phyloP scores from a whole-genome alignment of 192 early-diverging fungal species.

The Linnemannia zychae region DNA sequence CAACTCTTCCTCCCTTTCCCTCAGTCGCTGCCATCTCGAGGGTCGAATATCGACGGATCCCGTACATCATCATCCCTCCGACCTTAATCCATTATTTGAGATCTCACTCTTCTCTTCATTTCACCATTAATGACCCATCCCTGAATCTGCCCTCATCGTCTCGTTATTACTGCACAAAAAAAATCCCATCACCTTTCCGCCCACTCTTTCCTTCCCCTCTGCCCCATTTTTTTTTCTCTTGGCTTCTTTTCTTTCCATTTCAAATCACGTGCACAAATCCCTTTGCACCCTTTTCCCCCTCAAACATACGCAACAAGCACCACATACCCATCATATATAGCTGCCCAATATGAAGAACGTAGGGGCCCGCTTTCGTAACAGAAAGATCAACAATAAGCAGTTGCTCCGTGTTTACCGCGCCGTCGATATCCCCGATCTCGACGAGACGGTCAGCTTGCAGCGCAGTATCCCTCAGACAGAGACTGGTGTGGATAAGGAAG shows the following conservation, averaged over 20 bases:
- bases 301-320: not conserved
- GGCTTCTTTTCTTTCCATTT: constrained; percentile 15
- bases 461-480: constrained; percentile 77
- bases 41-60: not conserved
- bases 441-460: constrained; percentile 73
- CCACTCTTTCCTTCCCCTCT: not conserved
- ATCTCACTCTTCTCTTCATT: constrained; percentile 31
- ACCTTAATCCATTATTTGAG: constrained; percentile 40
- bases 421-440: constrained; percentile 87
- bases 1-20: not conserved
- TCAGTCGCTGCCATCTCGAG: constrained; percentile 15
- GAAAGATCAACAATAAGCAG: constrained; percentile 93
- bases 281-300: not conserved
- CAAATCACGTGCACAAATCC: constrained; percentile 9
- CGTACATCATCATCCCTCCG: constrained; percentile 29
- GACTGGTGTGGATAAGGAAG: constrained; percentile 98
- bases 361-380: constrained; percentile 74
- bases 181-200: not conserved
- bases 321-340: not conserved
- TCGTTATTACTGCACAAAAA: constrained; percentile 26
- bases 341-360: constrained; percentile 55
- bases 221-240: constrained; percentile 4
- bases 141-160: constrained; percentile 24
- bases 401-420: constrained; percentile 84
- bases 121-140: constrained; percentile 29